Evolutionary conservation across 2,329 filamentous ascomycete genomes (phyloP), one percentile per base, ranked within the genome.

Genomic region (Lasiodiplodia theobromae): DNA sequence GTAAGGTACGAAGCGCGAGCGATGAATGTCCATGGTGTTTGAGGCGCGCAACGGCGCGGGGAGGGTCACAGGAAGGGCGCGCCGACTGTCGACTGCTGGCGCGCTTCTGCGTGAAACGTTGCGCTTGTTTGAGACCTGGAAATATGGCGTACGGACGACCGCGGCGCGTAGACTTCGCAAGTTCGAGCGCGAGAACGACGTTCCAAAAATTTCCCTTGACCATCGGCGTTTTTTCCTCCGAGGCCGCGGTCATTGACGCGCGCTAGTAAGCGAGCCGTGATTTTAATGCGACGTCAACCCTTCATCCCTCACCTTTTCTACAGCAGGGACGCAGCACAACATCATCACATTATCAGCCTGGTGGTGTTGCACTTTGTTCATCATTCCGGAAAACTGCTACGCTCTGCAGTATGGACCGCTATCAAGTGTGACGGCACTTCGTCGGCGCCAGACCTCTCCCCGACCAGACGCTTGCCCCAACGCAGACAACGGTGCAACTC

Each of bases 1-100:
- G 81, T 92, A 98, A 51, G 92, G 92, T 74, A 99, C 92, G 82
- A 99, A 99, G 77, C 96, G 93, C 78, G 94, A 97, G 76, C 96
- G 93, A 84, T 99, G 96, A 78, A 99, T 91, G 82, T 98, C 95
- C 95, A 98, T 97, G 69, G 60, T 73, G 58, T 38, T 28, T 31
- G 16, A 51, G 34, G 40, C 47, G 66, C 66, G 34, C 66, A 40
- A 34, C 11, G 28, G 58, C 44, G 56, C 47, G 47, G 18, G 16
- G n/a, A 37, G 12, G 44, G 53, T 57, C 2, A 40, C 38, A 65
- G n/a, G 47, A 21, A 23, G 18, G 28, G 25, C 28, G 64, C 49
- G 23, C 34, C 47, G 37, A 56, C 23, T 12, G 5, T 40, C 21
- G 23, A 23, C 21, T 21, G 49, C 44, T 8, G 23, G 38, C 21